Conservation (phyloP, 164 flowering plant genomes). For the Vitis riparia region DNA sequence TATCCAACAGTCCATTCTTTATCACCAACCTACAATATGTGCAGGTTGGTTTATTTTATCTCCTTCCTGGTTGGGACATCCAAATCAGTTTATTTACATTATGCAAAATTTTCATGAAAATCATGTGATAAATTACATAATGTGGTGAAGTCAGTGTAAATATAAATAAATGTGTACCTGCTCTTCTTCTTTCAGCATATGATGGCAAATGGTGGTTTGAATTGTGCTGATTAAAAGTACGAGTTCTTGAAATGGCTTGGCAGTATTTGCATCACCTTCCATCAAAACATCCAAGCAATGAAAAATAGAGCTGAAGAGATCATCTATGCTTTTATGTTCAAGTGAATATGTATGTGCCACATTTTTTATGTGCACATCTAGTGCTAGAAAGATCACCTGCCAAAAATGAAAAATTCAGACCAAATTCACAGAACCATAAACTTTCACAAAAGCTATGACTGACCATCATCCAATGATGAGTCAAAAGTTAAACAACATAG, state of each 20-base stretch:
- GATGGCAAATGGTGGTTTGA: slow-evolving; percentile 53
- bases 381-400: slow-evolving; percentile 76
- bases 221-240: slow-evolving; percentile 47
- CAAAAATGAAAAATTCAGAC: slow-evolving; percentile 12
- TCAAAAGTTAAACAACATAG: background rate
- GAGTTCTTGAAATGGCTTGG: slow-evolving; percentile 48
- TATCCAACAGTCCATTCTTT: background rate
- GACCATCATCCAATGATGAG: background rate
- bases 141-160: background rate
- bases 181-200: slow-evolving; percentile 87
- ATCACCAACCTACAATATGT: background rate
- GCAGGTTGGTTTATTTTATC: background rate
- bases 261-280: slow-evolving; percentile 26
- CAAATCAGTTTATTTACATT: background rate
- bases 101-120: background rate
- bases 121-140: background rate
- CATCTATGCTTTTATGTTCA: slow-evolving; percentile 63
- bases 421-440: slow-evolving; percentile 7
- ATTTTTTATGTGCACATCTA: slow-evolving; percentile 54
- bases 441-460: background rate
- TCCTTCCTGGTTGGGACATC: slow-evolving; percentile 1
- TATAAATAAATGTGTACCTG: slow-evolving; percentile 48
- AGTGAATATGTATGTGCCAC: slow-evolving; percentile 63
- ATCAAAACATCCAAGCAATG: slow-evolving; percentile 33
- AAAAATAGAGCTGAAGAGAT: slow-evolving; percentile 52